These are phyloP conservation scores for Glaciozyma martinii DNA, from an alignment of 768 basidiomycete species.

Conservation along the genomic window DNA sequence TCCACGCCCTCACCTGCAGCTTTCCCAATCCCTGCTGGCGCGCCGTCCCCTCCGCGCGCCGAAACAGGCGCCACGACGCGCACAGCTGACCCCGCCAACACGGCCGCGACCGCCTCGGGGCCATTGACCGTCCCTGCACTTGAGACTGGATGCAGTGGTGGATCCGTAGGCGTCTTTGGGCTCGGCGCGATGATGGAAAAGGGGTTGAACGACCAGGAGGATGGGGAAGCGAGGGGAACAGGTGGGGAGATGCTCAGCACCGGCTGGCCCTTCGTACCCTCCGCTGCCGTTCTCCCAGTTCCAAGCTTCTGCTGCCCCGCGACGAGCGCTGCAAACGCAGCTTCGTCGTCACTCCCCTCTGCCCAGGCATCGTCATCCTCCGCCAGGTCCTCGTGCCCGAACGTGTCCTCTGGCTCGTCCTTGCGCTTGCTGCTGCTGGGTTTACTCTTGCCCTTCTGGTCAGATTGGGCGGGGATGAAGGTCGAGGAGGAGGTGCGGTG, in stretches of 20 bases:
- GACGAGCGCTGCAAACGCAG: neutral
- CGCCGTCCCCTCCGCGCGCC: slow-evolving; percentile 3
- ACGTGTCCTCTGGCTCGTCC: neutral
- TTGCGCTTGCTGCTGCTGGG: too few species aligned
- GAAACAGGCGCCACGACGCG: slow-evolving; percentile 7
- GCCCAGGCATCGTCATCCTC: slow-evolving; percentile 24
- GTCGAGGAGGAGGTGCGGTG: neutral
- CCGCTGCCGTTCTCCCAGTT: neutral
- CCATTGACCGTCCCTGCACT: neutral
- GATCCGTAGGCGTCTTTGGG: neutral
- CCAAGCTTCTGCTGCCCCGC: neutral
- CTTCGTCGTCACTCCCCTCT: slow-evolving; percentile 22
- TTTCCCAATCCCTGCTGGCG: neutral
- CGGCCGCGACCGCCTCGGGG: slow-evolving; percentile 13
- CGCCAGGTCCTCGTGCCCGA: neutral
- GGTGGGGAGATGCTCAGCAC: neutral
- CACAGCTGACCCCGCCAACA: neutral
- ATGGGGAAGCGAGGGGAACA: neutral
- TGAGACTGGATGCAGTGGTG: neutral
- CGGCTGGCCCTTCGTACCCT: neutral
- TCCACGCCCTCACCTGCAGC: neutral
- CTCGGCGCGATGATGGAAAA: neutral
- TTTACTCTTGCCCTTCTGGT: neutral
- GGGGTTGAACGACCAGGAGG: slow-evolving; percentile 8
- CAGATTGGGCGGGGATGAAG: too few species aligned